A percentile compares a stretch with the other conserved stretches of the same genome.
Evolutionary conservation across 2,329 filamentous ascomycete species (phyloP).

Genomic region (Botryotinia globosa): DNA sequence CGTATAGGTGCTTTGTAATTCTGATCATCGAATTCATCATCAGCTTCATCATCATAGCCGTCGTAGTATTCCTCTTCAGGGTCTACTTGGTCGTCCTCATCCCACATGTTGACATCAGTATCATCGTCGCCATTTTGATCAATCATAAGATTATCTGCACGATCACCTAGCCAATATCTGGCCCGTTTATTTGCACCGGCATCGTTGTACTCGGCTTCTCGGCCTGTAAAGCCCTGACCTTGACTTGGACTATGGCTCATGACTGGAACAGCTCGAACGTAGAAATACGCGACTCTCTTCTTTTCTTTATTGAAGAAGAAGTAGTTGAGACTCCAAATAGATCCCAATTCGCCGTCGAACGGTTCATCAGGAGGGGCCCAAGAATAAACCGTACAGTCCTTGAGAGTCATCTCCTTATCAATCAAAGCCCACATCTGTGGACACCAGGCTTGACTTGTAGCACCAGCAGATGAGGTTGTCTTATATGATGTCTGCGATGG

Average conservation of each 20-base stretch:
- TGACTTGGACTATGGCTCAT: slow-evolving; percentile 61
- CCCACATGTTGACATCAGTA: slow-evolving; percentile 40
- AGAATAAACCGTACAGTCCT: slow-evolving; percentile 84
- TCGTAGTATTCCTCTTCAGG: slow-evolving; percentile 45
- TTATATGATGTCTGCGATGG: slow-evolving; percentile 41
- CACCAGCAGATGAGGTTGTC: slow-evolving; percentile 42
- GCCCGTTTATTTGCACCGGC: slow-evolving; percentile 74
- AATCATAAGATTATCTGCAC: slow-evolving; percentile 44
- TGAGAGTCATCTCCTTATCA: slow-evolving; percentile 90
- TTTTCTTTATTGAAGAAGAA: slow-evolving; percentile 95
- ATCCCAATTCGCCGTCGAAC: slow-evolving; percentile 86
- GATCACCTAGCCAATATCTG: slow-evolving; percentile 81
- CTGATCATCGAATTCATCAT: slow-evolving; percentile 40
- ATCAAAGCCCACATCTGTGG: slow-evolving; percentile 89
- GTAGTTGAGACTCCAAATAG: slow-evolving; percentile 93
- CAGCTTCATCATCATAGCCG: slow-evolving; percentile 38
- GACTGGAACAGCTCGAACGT: slow-evolving; percentile 82
- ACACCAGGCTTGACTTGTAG: slow-evolving; percentile 67
- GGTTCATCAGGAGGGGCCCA: slow-evolving; percentile 88
- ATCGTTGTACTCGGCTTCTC: slow-evolving; percentile 38
- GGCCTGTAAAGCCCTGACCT: slow-evolving; percentile 38
- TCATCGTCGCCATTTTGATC: slow-evolving; percentile 43
- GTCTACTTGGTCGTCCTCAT: slow-evolving; percentile 48
- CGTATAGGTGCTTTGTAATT: slow-evolving; percentile 48
- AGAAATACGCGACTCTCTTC: slow-evolving; percentile 92